A percentile compares a stretch with the other conserved stretches of the same genome.
These are phyloP conservation scores for Echinosophora koreensis DNA, from an alignment of 306 rosid species.

Conservation along the genomic window DNA sequence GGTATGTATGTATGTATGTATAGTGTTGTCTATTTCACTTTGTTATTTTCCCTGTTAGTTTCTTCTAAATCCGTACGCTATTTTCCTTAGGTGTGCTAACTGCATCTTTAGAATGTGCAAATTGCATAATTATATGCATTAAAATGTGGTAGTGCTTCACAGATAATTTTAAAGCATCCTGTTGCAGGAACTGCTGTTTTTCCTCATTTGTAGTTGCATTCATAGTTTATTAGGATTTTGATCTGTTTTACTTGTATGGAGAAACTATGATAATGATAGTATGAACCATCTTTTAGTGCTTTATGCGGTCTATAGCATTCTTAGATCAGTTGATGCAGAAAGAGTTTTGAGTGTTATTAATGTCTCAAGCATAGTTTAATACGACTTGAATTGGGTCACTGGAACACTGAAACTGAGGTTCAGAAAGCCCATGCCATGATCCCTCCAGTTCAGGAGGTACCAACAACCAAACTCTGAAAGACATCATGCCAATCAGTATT, in stretches of 20 bases:
- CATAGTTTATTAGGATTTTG: no score
- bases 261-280: neutral
- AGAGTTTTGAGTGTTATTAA: no score
- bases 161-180: constrained; percentile 22
- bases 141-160: neutral
- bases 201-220: no score
- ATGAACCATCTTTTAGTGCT: constrained; percentile 11
- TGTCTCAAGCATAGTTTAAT: no score
- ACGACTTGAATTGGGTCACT: no score
- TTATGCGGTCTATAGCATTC: constrained; percentile 18
- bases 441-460: no score
- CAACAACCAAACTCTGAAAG: no score
- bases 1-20: no score
- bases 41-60: neutral
- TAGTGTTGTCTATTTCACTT: no score
- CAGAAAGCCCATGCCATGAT: no score
- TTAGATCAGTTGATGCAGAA: constrained; percentile 14
- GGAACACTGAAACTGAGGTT: no score
- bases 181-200: constrained; percentile 3
- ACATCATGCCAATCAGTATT: no score
- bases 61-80: constrained; percentile 3
- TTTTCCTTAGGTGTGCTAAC: constrained; percentile 5
- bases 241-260: neutral
- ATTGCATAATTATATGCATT: constrained; percentile 8
- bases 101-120: constrained; percentile 36